Conservation (phyloP, 2,329 filamentous ascomycete species). For the Tetracladium maxilliforme region DNA sequence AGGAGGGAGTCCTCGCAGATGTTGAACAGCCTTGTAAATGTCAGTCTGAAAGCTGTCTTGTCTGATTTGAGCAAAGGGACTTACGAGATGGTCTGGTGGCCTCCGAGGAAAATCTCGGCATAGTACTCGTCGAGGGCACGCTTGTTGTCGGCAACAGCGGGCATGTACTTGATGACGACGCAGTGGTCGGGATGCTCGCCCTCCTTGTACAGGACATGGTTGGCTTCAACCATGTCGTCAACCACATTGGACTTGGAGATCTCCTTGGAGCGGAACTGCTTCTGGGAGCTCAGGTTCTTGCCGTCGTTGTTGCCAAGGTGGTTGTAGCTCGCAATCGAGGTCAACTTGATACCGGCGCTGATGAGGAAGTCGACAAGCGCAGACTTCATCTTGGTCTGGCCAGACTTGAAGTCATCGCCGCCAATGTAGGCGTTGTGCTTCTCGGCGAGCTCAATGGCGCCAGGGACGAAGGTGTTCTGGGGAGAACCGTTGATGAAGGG, state of each 20-base stretch:
- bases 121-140: slow-evolving; percentile 98
- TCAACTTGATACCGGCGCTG: slow-evolving; percentile 96
- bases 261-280: slow-evolving; percentile 98
- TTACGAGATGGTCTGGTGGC: slow-evolving; percentile 88
- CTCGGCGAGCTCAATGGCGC: slow-evolving; percentile 79
- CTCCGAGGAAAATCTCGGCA: slow-evolving; percentile 96
- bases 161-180: slow-evolving; percentile 99
- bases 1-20: slow-evolving; percentile 97
- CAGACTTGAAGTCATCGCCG: slow-evolving; percentile 98
- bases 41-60: slow-evolving; percentile 8
- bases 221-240: slow-evolving; percentile 98
- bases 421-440: slow-evolving; percentile 81
- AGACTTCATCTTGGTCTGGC: slow-evolving; percentile 99
- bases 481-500: slow-evolving; percentile 99
- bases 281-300: slow-evolving; percentile 94
- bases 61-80: slow-evolving; percentile 13
- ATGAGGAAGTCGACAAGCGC: slow-evolving; percentile 97
- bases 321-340: slow-evolving; percentile 97
- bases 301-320: slow-evolving; percentile 99
- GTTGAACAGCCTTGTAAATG: slow-evolving; percentile 67
- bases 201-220: slow-evolving; percentile 75
- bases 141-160: slow-evolving; percentile 97
- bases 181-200: slow-evolving; percentile 96
- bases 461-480: slow-evolving; percentile 97
- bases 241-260: slow-evolving; percentile 99